A percentile compares a stretch with the other conserved stretches of the same genome.
Conservation (phyloP, 371 early-diverging fungal species). For the Apophysomyces sp. region DNA sequence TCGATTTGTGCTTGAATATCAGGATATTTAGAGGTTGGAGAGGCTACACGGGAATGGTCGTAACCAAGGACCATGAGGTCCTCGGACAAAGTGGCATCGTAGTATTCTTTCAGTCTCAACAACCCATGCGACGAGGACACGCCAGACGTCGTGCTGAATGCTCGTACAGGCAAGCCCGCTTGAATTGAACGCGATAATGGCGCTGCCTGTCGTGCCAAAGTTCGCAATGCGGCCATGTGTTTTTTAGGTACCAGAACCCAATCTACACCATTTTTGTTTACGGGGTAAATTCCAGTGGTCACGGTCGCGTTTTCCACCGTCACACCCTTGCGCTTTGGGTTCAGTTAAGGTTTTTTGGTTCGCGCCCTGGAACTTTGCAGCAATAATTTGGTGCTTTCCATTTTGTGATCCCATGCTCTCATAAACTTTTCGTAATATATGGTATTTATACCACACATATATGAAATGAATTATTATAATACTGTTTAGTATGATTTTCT, state of each 20-base stretch:
- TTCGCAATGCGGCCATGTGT: slow-evolving; percentile 2
- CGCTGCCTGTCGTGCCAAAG: not conserved
- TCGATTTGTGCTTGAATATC: slow-evolving; percentile 41
- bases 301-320: not conserved
- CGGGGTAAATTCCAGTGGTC: not conserved
- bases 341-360: no score
- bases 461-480: no score
- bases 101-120: slow-evolving; percentile 79
- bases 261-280: not conserved
- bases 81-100: slow-evolving; percentile 77
- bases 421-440: no score
- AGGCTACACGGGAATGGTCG: slow-evolving; percentile 64
- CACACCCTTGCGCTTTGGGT: not conserved
- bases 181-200: not conserved
- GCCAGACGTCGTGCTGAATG: slow-evolving; percentile 26
- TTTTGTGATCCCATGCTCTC: no score
- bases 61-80: slow-evolving; percentile 85
- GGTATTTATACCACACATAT: no score
- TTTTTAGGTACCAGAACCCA: not conserved
- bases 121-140: slow-evolving; percentile 49
- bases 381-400: no score
- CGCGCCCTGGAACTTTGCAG: no score
- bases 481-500: no score
- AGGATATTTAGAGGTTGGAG: slow-evolving; percentile 34
- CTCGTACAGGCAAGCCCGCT: slow-evolving; percentile 9